Percentiles rank a stretch among this genome's conserved stretches.
These are phyloP conservation scores for Alnus rubra DNA, from an alignment of 306 rosid species.

Conservation along the genomic window DNA sequence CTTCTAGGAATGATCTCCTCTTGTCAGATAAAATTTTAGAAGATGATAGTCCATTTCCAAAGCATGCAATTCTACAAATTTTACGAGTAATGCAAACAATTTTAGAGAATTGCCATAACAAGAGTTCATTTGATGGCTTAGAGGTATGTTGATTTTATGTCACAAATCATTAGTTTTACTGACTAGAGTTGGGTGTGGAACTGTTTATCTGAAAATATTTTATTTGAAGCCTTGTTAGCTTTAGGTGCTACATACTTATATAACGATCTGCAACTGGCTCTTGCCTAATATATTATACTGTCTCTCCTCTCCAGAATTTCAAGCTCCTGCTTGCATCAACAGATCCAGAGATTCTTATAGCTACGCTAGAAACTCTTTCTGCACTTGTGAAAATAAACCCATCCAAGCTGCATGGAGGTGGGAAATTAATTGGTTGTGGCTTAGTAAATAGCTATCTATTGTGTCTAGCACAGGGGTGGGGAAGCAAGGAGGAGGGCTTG, in stretches of 20 bases:
- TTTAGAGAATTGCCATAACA: conserved; percentile 91
- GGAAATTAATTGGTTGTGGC: conserved; percentile 92
- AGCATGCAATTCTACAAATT: conserved; percentile 83
- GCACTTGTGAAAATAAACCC: conserved; percentile 91
- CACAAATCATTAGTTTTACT: conserved; percentile 17
- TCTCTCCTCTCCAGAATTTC: conserved; percentile 70
- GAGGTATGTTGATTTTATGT: conserved; percentile 57
- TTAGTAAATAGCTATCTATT: conserved; percentile 82
- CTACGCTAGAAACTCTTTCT: conserved; percentile 85
- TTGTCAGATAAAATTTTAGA: conserved; percentile 77
- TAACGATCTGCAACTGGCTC: background rate
- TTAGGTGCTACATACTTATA: conserved; percentile 9
- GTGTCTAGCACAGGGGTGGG: conserved; percentile 98
- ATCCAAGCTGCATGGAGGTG: conserved; percentile 89
- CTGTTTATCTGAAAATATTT: background rate
- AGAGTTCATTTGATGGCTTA: conserved; percentile 89
- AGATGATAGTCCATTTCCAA: conserved; percentile 83
- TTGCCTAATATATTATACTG: conserved; percentile 5
- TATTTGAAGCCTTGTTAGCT: background rate
- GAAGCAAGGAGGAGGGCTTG: conserved; percentile 98
- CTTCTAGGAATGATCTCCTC: conserved; percentile 83
- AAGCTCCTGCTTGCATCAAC: conserved; percentile 86
- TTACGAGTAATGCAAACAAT: conserved; percentile 91
- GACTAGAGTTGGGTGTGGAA: conserved; percentile 6
- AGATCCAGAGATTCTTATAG: conserved; percentile 87